Conservation (phyloP, 139 green algal species). For the Coccomyxa sp. region DNA sequence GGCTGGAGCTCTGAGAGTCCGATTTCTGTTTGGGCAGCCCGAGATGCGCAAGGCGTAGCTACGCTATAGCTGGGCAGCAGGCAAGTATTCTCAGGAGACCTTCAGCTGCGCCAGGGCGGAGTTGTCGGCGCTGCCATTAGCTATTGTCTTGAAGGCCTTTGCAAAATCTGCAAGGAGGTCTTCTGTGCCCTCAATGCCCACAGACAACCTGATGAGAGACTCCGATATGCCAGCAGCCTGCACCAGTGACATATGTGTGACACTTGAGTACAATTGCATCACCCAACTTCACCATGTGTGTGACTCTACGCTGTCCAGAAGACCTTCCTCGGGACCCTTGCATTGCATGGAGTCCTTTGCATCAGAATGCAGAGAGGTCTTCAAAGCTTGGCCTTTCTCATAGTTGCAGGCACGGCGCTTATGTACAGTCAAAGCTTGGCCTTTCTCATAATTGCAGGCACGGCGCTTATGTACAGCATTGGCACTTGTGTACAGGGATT, state of each 20-base stretch:
- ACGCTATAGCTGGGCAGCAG: no score
- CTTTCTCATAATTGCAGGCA: not conserved
- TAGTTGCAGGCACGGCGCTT: not conserved
- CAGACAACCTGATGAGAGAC: constrained; percentile 58
- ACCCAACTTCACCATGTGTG: no score
- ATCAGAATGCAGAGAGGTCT: not conserved
- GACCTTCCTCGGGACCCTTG: not conserved
- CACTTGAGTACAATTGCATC: no score
- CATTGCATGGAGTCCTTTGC: not conserved
- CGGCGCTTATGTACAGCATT: no score
- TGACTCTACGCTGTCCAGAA: not conserved
- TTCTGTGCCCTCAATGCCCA: constrained; percentile 63
- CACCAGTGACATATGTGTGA: not conserved
- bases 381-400: not conserved
- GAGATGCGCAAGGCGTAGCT: no score
- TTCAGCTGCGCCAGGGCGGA: no score
- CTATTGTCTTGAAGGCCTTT: constrained; percentile 36
- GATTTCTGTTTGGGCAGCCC: no score
- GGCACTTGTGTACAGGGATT: no score
- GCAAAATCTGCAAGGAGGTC: constrained; percentile 60
- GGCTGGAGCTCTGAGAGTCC: no score
- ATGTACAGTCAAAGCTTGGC: not conserved
- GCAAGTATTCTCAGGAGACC: no score
- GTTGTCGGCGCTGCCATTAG: not conserved
- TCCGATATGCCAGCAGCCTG: constrained; percentile 64